Evolutionary conservation across 805 yeast genomes (phyloP).

Genomic region (Candida patagonica): DNA sequence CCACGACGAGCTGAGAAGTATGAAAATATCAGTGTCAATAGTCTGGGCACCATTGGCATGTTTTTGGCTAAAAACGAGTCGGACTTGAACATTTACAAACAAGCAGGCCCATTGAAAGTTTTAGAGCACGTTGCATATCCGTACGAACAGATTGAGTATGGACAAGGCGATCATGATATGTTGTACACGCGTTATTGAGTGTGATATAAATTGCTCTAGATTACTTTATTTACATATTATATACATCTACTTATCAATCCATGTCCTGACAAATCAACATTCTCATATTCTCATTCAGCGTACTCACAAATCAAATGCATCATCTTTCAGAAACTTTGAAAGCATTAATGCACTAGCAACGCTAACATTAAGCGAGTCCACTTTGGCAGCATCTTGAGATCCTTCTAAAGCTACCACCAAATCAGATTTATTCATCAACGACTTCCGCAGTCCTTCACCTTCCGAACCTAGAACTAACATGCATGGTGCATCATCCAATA

Average conservation of each 20-base stretch:
- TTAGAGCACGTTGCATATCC: conserved; percentile 61
- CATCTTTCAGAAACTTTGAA: conserved; percentile 14
- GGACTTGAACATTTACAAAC: conserved; percentile 37
- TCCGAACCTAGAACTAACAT: conserved; percentile 78
- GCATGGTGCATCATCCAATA: conserved; percentile 46
- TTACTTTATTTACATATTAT: not conserved
- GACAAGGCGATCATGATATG: conserved; percentile 14
- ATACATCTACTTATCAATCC: not conserved
- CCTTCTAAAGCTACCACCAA: conserved; percentile 19
- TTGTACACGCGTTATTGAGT: conserved; percentile 10
- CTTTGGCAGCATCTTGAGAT: conserved; percentile 20
- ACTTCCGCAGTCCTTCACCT: conserved; percentile 70
- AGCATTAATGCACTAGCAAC: conserved; percentile 76
- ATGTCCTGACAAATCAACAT: not conserved
- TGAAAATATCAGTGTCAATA: conserved; percentile 53
- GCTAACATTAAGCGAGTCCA: conserved; percentile 82
- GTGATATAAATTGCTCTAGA: not conserved
- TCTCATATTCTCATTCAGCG: not conserved
- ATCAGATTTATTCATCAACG: conserved; percentile 37
- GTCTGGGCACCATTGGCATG: conserved; percentile 75
- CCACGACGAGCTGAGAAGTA: conserved; percentile 54
- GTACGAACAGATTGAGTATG: conserved; percentile 15
- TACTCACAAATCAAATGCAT: conserved; percentile 12
- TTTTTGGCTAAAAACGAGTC: conserved; percentile 61
- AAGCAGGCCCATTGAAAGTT: conserved; percentile 37